Base-by-base conservation (phyloP, 169 alveolate genomes). In the Plasmodium falciparum region DNA sequence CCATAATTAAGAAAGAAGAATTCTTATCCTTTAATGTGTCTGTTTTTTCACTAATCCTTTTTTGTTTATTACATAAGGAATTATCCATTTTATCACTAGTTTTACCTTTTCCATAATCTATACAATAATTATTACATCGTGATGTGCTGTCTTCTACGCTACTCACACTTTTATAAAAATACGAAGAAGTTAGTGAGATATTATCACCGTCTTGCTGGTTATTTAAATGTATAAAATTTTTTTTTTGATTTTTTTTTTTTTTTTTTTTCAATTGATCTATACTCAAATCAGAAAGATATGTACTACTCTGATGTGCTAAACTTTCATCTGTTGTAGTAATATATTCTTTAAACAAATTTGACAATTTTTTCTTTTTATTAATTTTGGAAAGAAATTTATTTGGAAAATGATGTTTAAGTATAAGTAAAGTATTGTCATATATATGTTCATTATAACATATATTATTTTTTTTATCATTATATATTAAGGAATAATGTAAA, bases 401-500 rank as follows among this genome's bases (percentile, higher is more conserved):
- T 62, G 72, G 3, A 50, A 83, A 83, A 83, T 83, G 20, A 1
- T 72, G 45, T 22, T 43, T 83, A n/a, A 69, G 33, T 83, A 83
- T 69, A 5, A 47, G 15, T 29, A 52, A n/a, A 20, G 73, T 69
- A 54, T 58, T 83, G 20, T 69, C 52, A 58, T 83, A 66, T 33
- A 80, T 80, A 17, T 12, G 17, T 15, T 39, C 45, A 80, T 80
- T 80, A 22, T 54, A 80, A n/a, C 54, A 26, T 58, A 17, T 54
- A 33, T 33, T 33, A 69, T 73, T 80, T 58, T 62, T 62, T 13
- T 69, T 80, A 22, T 69, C 83, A 54, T 80, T 80, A 69, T 54
- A 80, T 12, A 80, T 43, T 59, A 80, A 54, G 43, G 73, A 80
- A 69, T 59, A 80, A 52, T 50, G 59, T 67, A 80, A 80, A 33